Evolutionary conservation across 306 rosid species (phyloP), one percentile per base, ranked within the genome.

Genomic region (Trifolium dubium): DNA sequence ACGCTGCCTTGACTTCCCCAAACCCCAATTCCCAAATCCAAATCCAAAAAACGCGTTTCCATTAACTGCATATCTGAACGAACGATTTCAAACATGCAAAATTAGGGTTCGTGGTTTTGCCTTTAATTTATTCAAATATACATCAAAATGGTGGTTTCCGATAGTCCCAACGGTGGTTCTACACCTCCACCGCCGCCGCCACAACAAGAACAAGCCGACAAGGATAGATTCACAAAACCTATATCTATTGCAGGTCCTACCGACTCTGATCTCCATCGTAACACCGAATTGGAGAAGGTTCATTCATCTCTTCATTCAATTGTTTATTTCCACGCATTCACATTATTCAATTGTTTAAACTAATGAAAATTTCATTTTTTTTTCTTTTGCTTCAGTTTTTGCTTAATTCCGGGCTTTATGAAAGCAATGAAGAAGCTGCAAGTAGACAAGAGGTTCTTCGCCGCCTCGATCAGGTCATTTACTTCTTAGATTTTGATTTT

Each of bases 201-300:
- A 3, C 73, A 40, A 19, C 77, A 53, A 32, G 73, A 60, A 59
- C 83, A 81, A 75, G 54, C 86, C 69, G 77, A 72, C 79, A 82
- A 55, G 39, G 76, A 58, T 78, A 92, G 89, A 32, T 87, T 88
- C 71, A 84, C 95, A 10, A 88, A 89, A 11, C 97, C 98, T 18
- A 83, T 94, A 77, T 91, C 92, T 56, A 83, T 88, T 19, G 85
- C 97, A 8, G 97, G 96, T 32, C 99, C 99, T 43, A 77, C 86
- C 71, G 86, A 87, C 6, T 77, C 95, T 13, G 97, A 94, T 87
- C 78, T 77, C 47, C 82, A 79, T 2, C 95, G 95, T 32, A 94
- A 92, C 80, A 49, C 39, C 32, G 90, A 92, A 56, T 80, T 94
- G 77, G 97, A 87, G 71, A 88, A 75, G 92, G 99, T 94, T 19